phyloP scores from a whole-genome alignment of 768 basidiomycete species.

The Podaxis carcinomalis region DNA sequence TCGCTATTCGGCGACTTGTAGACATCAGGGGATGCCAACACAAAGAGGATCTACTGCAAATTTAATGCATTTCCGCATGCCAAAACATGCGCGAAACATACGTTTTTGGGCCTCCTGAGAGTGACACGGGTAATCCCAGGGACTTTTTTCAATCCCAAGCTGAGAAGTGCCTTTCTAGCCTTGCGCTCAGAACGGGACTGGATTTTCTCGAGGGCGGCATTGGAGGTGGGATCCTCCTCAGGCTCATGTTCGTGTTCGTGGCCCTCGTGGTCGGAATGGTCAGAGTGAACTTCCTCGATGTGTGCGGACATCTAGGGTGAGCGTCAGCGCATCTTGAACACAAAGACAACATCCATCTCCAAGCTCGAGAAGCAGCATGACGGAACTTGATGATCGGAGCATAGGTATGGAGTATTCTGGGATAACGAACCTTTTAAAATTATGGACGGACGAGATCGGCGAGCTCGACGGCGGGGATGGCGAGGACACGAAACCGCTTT shows the following conservation, averaged over 20 bases:
- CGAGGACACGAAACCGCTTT: not conserved
- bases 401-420: not conserved
- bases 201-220: conserved; percentile 86
- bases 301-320: conserved; percentile 68
- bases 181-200: conserved; percentile 94
- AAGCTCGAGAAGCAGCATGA: not conserved
- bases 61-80: conserved; percentile 2
- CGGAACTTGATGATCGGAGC: not conserved
- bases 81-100: conserved; percentile 29
- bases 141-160: conserved; percentile 90
- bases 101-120: conserved; percentile 91
- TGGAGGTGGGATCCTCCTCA: conserved; percentile 82
- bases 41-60: conserved; percentile 70
- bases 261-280: conserved; percentile 70
- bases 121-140: conserved; percentile 93
- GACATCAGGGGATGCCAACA: conserved; percentile 90
- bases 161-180: conserved; percentile 88
- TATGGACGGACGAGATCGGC: conserved; percentile 27
- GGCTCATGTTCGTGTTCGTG: conserved; percentile 51
- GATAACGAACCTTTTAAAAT: conserved; percentile 13
- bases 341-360: conserved; percentile 30
- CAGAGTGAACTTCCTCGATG: conserved; percentile 80
- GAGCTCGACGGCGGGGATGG: conserved; percentile 31
- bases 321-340: conserved; percentile 25
- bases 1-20: conserved; percentile 98